Percentiles rank a stretch among this genome's conserved stretches.
Conservation (phyloP, 352 stramenopile genomes). For the Phytophthora tentaculata region DNA sequence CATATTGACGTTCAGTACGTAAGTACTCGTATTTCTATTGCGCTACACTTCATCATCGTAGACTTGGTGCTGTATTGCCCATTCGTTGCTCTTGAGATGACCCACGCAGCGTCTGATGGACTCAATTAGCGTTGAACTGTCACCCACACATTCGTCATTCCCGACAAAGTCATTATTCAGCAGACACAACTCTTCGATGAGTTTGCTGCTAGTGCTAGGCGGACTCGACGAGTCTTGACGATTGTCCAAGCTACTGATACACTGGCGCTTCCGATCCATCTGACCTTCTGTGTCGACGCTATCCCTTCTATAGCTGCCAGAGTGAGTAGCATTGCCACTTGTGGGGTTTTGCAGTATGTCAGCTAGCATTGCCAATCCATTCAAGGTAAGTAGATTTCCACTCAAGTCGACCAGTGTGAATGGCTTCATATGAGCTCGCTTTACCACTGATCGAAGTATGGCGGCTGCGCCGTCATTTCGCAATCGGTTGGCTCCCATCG, state of each 20-base stretch:
- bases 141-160: conserved; percentile 21
- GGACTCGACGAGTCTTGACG: conserved; percentile 7
- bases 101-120: conserved; percentile 43
- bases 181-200: conserved; percentile 63
- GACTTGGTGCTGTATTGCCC: conserved; percentile 68
- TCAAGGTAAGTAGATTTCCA: conserved; percentile 75
- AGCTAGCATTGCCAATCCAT: conserved; percentile 48
- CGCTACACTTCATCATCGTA: conserved; percentile 84
- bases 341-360: conserved; percentile 38
- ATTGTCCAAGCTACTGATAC: conserved; percentile 23
- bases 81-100: conserved; percentile 67
- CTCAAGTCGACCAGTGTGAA: conserved; percentile 68
- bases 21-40: conserved; percentile 22
- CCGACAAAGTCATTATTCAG: conserved; percentile 76
- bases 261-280: conserved; percentile 38
- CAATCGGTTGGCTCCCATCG: conserved; percentile 73
- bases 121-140: conserved; percentile 35
- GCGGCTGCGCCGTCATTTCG: conserved; percentile 57
- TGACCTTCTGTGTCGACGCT: background rate
- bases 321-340: conserved; percentile 2
- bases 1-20: conserved; percentile 16
- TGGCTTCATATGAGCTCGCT: conserved; percentile 45
- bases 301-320: background rate
- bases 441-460: conserved; percentile 58
- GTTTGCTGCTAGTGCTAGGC: background rate